A percentile compares a stretch with the other conserved stretches of the same genome.
Evolutionary conservation across 495 filamentous ascomycete genomes (phyloP).

Genomic region (Alectoria sarmentosa): DNA sequence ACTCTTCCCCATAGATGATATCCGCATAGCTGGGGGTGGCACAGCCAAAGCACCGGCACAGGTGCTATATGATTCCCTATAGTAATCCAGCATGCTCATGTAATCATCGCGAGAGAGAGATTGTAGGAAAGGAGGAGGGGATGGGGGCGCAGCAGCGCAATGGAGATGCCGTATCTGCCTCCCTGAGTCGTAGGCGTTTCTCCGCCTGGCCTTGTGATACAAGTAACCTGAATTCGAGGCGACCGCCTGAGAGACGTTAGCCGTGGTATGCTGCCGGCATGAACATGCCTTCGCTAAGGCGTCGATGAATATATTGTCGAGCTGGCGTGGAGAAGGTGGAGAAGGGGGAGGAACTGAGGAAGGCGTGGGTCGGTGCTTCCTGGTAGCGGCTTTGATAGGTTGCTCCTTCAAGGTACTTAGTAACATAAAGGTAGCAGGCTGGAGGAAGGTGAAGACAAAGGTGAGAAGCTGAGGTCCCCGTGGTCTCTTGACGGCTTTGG

Average conservation of each 20-base stretch:
- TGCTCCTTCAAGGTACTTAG: constrained; percentile 16
- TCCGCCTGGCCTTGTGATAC: constrained; percentile 21
- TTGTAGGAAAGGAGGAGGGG: neutral
- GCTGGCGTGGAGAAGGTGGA: constrained; percentile 27
- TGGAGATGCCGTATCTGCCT: constrained; percentile 12
- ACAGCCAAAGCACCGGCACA: neutral
- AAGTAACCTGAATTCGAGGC: neutral
- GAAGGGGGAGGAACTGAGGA: constrained; percentile 32
- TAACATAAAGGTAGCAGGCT: constrained; percentile 16
- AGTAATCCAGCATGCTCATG: constrained; percentile 25
- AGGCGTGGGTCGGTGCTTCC: constrained; percentile 33
- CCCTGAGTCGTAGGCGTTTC: constrained; percentile 1
- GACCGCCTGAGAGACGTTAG: neutral
- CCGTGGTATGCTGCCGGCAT: constrained; percentile 50
- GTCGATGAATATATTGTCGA: constrained; percentile 55
- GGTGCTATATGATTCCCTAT: constrained; percentile 19
- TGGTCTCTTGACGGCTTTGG: constrained; percentile 41
- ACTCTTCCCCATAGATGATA: neutral
- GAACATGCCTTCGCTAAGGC: constrained; percentile 57
- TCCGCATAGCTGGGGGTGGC: neutral
- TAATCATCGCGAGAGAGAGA: constrained; percentile 24
- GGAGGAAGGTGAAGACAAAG: constrained; percentile 34
- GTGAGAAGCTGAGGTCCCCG: constrained; percentile 36
- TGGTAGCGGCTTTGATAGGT: constrained; percentile 23
- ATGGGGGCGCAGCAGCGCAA: constrained; percentile 5